Evolutionary conservation across 202 grass and related monocot species (phyloP), one percentile per base, ranked within the genome.

Genomic region (Cymbopogon flexuosus): DNA sequence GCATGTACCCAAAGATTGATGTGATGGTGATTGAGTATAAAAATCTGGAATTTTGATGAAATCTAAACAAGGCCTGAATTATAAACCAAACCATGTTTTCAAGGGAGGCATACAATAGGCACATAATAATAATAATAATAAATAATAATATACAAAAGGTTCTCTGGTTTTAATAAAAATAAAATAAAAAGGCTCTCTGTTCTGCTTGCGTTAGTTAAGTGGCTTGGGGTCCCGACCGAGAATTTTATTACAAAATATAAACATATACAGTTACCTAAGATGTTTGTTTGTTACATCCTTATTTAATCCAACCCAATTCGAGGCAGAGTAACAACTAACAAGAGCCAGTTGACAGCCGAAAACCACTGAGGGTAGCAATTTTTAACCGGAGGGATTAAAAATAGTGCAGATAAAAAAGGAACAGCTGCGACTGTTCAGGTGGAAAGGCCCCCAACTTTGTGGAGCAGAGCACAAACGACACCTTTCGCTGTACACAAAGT

Each of bases 361-460:
- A 57, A 57, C 52, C n/a, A 22, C 52, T 57, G 52, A 5, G 2
- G 27, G 63, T 30, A 27, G 47, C 15, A 76, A 21, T 76, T 71
- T 85, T 66, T 71, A 65, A 80, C 37, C 23, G 2, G 2, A 15
- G 14, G n/a, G 5, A 57, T 5, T 70, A 75, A 84, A 68, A 62
- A 68, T 79, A 80, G 54, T 42, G 63, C 11, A 56, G 34, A 70
- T 23, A 65, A 79, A 54, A 67, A 13, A 68, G 10, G n/a, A 6
- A 42, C 13, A 24, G 45, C 10, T 27, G 34, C 51, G 52, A 30
- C 33, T 45, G 34, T 84, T 70, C 22, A 59, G 35, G 56, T 37
- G n/a, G 27, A 56, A 65, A 37, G 76, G 30, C 56, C 59, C 67
- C 66, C 72, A 81, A 34, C 65, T 85, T 89, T 77, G 8, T 56